A percentile compares a stretch with the other conserved stretches of the same genome.
These are phyloP conservation scores for Bidens hawaiensis DNA, from an alignment of 140 eudicot genomes.

Conservation along the genomic window DNA sequence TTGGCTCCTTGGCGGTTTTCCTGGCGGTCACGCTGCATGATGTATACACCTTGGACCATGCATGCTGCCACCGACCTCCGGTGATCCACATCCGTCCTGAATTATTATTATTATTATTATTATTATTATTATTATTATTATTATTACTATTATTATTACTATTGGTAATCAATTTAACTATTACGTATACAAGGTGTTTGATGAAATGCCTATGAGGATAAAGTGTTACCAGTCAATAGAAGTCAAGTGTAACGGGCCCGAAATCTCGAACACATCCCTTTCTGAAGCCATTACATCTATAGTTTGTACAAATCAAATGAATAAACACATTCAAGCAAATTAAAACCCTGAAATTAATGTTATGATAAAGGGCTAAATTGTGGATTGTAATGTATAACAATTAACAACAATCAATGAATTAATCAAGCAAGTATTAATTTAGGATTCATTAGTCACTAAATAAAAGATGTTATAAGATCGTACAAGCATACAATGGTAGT, in stretches of 20 bases:
- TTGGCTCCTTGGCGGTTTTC: slow-evolving; percentile 55
- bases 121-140: background rate
- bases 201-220: slow-evolving; percentile 5
- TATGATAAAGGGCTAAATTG: background rate
- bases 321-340: background rate
- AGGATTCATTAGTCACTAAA: no score
- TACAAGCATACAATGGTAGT: no score
- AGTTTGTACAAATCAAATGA: slow-evolving; percentile 2
- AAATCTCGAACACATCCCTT: slow-evolving; percentile 42
- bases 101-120: background rate
- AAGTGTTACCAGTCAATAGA: slow-evolving; percentile 67
- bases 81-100: slow-evolving; percentile 74
- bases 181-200: slow-evolving; percentile 11
- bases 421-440: no score
- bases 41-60: slow-evolving; percentile 79
- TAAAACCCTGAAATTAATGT: background rate
- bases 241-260: slow-evolving; percentile 68
- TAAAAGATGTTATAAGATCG: no score
- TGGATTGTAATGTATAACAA: background rate
- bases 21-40: slow-evolving; percentile 80
- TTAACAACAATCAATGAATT: background rate
- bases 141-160: background rate
- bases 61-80: slow-evolving; percentile 83
- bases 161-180: background rate
- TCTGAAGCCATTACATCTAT: slow-evolving; percentile 41